Evolutionary conservation across 495 filamentous ascomycete genomes (phyloP).

Genomic region (Talaromyces stipitatus): DNA sequence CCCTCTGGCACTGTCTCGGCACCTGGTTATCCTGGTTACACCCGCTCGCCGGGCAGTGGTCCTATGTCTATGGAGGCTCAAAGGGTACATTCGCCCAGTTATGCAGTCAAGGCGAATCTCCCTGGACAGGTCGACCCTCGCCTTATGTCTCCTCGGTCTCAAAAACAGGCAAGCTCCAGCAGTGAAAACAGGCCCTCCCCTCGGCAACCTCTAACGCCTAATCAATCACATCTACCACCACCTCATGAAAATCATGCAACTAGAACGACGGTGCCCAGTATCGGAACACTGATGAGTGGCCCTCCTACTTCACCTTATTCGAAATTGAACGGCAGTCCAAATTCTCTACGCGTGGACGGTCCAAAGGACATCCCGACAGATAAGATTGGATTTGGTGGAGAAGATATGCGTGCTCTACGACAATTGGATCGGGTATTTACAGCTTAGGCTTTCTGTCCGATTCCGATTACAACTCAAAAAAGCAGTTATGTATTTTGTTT

Average conservation of each 20-base stretch:
- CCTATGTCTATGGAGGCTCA: slow-evolving; percentile 21
- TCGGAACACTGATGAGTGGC: slow-evolving; percentile 44
- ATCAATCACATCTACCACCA: slow-evolving; percentile 12
- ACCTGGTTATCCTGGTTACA: slow-evolving; percentile 15
- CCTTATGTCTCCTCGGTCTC: slow-evolving; percentile 30
- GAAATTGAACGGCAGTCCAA: slow-evolving; percentile 10
- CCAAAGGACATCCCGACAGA: slow-evolving; percentile 57
- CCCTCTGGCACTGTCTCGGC: slow-evolving; percentile 15
- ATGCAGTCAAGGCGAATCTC: slow-evolving; percentile 12
- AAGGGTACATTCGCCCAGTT: slow-evolving; percentile 25
- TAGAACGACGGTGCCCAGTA: slow-evolving; percentile 41
- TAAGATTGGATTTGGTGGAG: slow-evolving; percentile 52
- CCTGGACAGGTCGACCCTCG: slow-evolving; percentile 19
- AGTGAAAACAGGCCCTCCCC: slow-evolving; percentile 19
- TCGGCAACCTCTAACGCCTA: slow-evolving; percentile 24
- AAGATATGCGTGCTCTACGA: slow-evolving; percentile 58
- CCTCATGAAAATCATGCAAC: slow-evolving; percentile 17
- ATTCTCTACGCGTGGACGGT: slow-evolving; percentile 29
- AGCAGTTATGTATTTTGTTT: neutral
- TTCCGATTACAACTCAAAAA: neutral
- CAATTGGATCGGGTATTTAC: slow-evolving; percentile 52
- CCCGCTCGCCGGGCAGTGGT: slow-evolving; percentile 29
- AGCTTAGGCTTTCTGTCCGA: slow-evolving; percentile 11
- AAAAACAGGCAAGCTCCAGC: slow-evolving; percentile 10
- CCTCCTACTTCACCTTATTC: slow-evolving; percentile 34